Base-by-base conservation (phyloP, 805 yeast species). In the Kodamaea kaohsiungensis region DNA sequence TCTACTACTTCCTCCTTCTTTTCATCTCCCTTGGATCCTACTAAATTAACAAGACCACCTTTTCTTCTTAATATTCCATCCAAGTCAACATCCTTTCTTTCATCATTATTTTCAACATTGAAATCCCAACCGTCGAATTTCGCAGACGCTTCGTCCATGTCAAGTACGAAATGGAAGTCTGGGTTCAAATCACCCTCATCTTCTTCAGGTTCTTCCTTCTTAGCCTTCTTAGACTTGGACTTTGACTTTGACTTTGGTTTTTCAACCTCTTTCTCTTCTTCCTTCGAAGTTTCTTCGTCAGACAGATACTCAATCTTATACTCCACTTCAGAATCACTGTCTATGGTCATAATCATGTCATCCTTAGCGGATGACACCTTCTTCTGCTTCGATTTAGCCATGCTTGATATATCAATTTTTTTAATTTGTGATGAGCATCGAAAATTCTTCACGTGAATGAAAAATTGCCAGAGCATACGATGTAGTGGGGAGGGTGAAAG, bases 81-180 rank as follows among this genome's bases (percentile, higher is more conserved):
- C 57, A 93, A 78, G 75, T 93, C 97, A 7, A 91, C 96, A 56
- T 86, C 57, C 3, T 56, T 59, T 37, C 65, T 66, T n/a, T 54
- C 65, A 5, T 63, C 64, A n/a, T 59, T 55, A 16, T 57, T 62
- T 39, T 80, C 83, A 52, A 82, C 83, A 42, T 79, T 82, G 65
- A 91, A 90, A 61, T 91, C 91, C 97, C 98, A 91, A 3, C 96
- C 97, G 53, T 82, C 84, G 51, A 86, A 84, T 2, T 73, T 73
- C 2, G 77, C 58, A 9, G 73, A 64, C 15, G 72, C 68, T 33
- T 78, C 86, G 25, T 78, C 82, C 7, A 83, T 89, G 25, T 84
- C 93, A 9, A 85, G 60, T 18, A 84, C 80, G 65, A 92, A 92
- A 16, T 79, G 70, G 65, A 95, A 91, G 35, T 83, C 86, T 3